A percentile compares a stretch with the other conserved stretches of the same genome.
Conservation (phyloP, 2,329 filamentous ascomycete species). For the Stemphylium lycopersici region DNA sequence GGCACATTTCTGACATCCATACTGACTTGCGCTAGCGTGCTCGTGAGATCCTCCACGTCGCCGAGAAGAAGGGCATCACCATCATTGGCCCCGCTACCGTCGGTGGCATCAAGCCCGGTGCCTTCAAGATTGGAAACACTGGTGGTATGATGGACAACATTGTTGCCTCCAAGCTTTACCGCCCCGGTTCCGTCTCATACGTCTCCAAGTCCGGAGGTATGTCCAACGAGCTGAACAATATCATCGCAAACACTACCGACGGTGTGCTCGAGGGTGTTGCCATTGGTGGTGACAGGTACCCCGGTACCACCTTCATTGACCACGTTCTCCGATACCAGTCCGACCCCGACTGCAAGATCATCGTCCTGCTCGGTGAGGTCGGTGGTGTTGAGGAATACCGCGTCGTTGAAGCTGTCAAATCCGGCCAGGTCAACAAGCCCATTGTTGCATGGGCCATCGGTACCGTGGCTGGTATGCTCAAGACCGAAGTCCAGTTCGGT, state of each 20-base stretch:
- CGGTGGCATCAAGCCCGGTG: slow-evolving; percentile 98
- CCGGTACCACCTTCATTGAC: slow-evolving; percentile 98
- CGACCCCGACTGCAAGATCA: slow-evolving; percentile 97
- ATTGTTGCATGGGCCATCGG: slow-evolving; percentile 99
- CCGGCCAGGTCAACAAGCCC: slow-evolving; percentile 93
- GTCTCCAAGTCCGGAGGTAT: slow-evolving; percentile 99
- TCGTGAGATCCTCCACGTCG: slow-evolving; percentile 95
- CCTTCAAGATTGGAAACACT: slow-evolving; percentile 99
- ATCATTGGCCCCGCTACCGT: slow-evolving; percentile 99
- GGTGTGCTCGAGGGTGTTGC: slow-evolving; percentile 99
- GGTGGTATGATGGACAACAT: slow-evolving; percentile 99
- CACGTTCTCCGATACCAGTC: slow-evolving; percentile 95
- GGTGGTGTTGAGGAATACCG: slow-evolving; percentile 99
- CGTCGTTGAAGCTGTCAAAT: slow-evolving; percentile 97
- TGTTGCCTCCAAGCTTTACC: slow-evolving; percentile 99
- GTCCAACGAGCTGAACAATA: slow-evolving; percentile 99
- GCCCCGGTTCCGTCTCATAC: slow-evolving; percentile 97
- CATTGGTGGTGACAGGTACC: slow-evolving; percentile 98
- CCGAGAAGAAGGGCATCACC: slow-evolving; percentile 97
- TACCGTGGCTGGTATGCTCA: slow-evolving; percentile 99
- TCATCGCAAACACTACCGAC: slow-evolving; percentile 93
- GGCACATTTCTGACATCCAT: background rate
- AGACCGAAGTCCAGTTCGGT: slow-evolving; percentile 99
- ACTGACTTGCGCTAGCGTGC: slow-evolving; percentile 69
- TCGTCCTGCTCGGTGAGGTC: slow-evolving; percentile 94